Base-by-base conservation (phyloP, 2,329 filamentous ascomycete genomes). In the Verticillium dahliae region DNA sequence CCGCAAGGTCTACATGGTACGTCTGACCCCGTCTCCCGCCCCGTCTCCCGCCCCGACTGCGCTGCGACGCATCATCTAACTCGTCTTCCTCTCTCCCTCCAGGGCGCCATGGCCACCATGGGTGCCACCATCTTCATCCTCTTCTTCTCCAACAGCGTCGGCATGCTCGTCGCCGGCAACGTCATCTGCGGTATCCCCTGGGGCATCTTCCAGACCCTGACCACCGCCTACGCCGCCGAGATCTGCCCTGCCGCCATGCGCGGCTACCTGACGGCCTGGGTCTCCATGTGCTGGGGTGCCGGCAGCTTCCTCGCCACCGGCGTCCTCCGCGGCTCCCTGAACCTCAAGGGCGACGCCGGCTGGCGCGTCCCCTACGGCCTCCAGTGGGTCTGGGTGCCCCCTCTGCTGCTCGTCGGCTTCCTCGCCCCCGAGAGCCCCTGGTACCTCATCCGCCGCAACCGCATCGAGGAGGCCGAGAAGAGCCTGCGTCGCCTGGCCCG, bases 361-460 rank as follows among this genome's bases (percentile, higher is more conserved):
- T 66, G 61, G 62, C 60, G 56, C 14, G 27, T 75, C 3, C 74
- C 76, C 1, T 78, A 74, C 56, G 78, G 78, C 2, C 67, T 82
- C 18, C 80, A 82, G 69, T 82, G 80, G 80, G 74, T 81, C 52
- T 82, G 80, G 80, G 74, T 79, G 6, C 61, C 75, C 1, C 63
- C 80, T 22, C 75, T 82, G 60, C 64, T 81, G 5, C 71, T 75
- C 0, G 78, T 77, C 10, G 65, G 80, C 31, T 72, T 76, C 34
- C 77, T 80, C 62, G 75, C 80, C 9, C 80, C 80, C 0, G 80
- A 82, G 63, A 80, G 77, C 58, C 80, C 80, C 0, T 82, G 79
- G 75, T 82, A 80, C 77, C 72, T 81, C 1, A 73, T 80, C n/a
- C 76, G 80, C 9, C 74, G 73, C 38, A 78, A 78, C 2, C 68